Evolutionary conservation across 2,329 filamentous ascomycete genomes (phyloP).

Genomic region (Bipolaris oryzae): DNA sequence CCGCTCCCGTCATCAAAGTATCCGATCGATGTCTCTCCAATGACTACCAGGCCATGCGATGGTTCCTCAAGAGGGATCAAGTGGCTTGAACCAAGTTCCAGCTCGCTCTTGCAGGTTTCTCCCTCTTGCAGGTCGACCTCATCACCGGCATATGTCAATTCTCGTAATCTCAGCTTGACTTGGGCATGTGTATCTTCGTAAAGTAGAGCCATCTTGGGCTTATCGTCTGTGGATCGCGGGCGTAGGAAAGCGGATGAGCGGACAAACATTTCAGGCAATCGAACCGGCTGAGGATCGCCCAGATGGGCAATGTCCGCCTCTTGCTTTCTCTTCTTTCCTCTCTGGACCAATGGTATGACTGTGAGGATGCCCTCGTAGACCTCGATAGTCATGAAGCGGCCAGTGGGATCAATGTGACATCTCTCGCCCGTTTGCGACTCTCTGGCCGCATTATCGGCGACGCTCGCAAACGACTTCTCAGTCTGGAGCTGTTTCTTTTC

Average conservation of each 20-base stretch:
- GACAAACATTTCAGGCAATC: conserved; percentile 71
- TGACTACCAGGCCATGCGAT: conserved; percentile 56
- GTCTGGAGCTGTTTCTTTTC: conserved; percentile 60
- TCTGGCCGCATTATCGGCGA: conserved; percentile 66
- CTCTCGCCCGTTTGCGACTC: conserved; percentile 83
- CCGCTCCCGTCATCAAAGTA: conserved; percentile 83
- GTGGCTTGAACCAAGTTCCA: conserved; percentile 66
- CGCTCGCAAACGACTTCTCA: conserved; percentile 63
- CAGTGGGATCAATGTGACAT: conserved; percentile 82
- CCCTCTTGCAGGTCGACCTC: conserved; percentile 61
- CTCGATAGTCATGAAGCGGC: conserved; percentile 69
- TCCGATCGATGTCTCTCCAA: conserved; percentile 71
- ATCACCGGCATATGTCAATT: conserved; percentile 60
- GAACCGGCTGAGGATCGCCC: conserved; percentile 64
- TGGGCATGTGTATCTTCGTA: conserved; percentile 67
- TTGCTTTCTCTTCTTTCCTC: conserved; percentile 57
- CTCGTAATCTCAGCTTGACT: conserved; percentile 61
- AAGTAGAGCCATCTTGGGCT: conserved; percentile 68
- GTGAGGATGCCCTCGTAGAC: conserved; percentile 72
- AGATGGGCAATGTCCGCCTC: conserved; percentile 61
- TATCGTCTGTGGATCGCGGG: conserved; percentile 55
- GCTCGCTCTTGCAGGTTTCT: conserved; percentile 57
- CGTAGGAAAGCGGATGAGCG: conserved; percentile 70
- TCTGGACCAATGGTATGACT: conserved; percentile 64
- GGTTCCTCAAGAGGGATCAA: conserved; percentile 66